Percentiles rank a stretch among this genome's conserved stretches.
Evolutionary conservation across 345 rosid species (phyloP).

Genomic region (Dipteronia sinensis): DNA sequence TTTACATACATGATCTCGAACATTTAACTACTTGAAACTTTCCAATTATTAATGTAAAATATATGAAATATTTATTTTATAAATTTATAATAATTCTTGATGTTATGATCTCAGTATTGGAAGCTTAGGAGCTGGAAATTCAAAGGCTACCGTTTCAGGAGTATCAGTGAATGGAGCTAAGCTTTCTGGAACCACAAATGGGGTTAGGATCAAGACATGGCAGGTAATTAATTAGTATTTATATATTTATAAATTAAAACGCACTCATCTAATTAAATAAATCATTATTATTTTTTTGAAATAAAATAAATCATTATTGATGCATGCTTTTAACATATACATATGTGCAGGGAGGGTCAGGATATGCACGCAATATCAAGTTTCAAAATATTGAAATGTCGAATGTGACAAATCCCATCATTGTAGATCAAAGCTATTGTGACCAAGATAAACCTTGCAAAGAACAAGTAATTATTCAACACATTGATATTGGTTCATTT

Average conservation of each 20-base stretch:
- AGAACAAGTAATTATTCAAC: slow-evolving; percentile 42
- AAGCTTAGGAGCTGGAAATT: slow-evolving; percentile 61
- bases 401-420: slow-evolving; percentile 78
- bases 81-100: too few species aligned
- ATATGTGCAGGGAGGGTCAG: slow-evolving; percentile 79
- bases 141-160: slow-evolving; percentile 66
- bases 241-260: not conserved
- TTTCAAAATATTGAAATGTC: slow-evolving; percentile 72
- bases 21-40: too few species aligned
- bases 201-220: slow-evolving; percentile 91
- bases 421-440: slow-evolving; percentile 83
- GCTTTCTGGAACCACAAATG: slow-evolving; percentile 68
- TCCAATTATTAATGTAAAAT: too few species aligned
- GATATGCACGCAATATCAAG: slow-evolving; percentile 67
- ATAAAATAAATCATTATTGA: not conserved
- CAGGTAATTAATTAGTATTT: slow-evolving; percentile 43
- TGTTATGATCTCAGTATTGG: slow-evolving; percentile 54
- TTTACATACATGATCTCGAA: too few species aligned
- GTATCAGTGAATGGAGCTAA: slow-evolving; percentile 66
- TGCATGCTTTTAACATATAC: not conserved
- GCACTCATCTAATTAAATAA: not conserved
- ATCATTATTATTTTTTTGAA: too few species aligned
- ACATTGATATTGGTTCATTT: too few species aligned
- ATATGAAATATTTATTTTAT: too few species aligned
- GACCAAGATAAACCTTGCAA: slow-evolving; percentile 71